phyloP scores from a whole-genome alignment of 257 asterid genomes.

The Fraxinus anomala region DNA sequence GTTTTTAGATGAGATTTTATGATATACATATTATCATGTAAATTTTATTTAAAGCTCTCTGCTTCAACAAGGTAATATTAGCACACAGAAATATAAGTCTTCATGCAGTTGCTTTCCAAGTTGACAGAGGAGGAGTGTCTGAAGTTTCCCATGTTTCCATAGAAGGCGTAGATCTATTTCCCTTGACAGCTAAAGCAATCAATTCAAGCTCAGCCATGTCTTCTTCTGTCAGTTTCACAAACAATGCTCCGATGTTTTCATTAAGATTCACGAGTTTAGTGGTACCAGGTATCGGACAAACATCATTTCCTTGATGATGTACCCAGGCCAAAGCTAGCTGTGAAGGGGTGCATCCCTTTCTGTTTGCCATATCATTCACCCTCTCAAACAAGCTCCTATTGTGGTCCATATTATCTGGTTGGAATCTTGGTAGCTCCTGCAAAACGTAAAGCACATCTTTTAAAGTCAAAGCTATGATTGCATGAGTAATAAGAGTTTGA shows the following conservation, averaged over 20 bases:
- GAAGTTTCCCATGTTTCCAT: slow-evolving; percentile 26
- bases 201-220: slow-evolving; percentile 42
- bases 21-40: too few species aligned
- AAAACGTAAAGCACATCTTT: background rate
- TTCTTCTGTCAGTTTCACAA: slow-evolving; percentile 33
- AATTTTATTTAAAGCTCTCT: too few species aligned
- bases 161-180: slow-evolving; percentile 29
- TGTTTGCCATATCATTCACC: slow-evolving; percentile 26
- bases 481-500: background rate
- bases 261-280: slow-evolving; percentile 32
- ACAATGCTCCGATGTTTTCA: slow-evolving; percentile 33
- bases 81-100: too few species aligned
- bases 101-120: slow-evolving; percentile 29
- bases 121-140: slow-evolving; percentile 37
- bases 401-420: background rate
- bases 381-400: background rate
- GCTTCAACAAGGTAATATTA: too few species aligned
- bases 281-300: slow-evolving; percentile 35
- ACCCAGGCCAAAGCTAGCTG: slow-evolving; percentile 45
- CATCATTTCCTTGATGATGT: slow-evolving; percentile 40
- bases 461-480: too few species aligned
- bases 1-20: too few species aligned
- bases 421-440: background rate
- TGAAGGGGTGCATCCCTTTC: slow-evolving; percentile 40
- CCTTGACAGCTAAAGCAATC: slow-evolving; percentile 33